A percentile compares a stretch with the other conserved stretches of the same genome.
Conservation (phyloP, 2,329 filamentous ascomycete genomes). For the Clonostachys chloroleuca region DNA sequence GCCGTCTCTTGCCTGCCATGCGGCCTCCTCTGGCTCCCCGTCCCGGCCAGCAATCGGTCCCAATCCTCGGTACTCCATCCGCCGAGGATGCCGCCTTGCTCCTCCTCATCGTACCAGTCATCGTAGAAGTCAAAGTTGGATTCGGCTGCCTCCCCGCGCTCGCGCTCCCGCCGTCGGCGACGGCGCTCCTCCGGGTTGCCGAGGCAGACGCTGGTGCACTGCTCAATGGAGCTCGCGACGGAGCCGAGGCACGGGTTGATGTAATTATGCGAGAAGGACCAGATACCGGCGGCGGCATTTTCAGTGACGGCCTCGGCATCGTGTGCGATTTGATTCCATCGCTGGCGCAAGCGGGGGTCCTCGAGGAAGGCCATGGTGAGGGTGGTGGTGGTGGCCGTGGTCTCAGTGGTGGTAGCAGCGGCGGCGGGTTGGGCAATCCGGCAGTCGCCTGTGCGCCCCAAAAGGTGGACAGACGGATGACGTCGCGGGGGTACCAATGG, state of each 20-base stretch:
- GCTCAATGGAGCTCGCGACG: conserved; percentile 62
- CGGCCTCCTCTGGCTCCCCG: conserved; percentile 40
- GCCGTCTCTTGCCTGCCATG: conserved; percentile 24
- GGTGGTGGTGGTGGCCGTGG: background rate
- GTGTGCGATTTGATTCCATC: conserved; percentile 87
- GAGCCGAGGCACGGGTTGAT: conserved; percentile 74
- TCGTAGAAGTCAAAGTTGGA: conserved; percentile 96
- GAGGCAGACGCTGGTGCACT: conserved; percentile 67
- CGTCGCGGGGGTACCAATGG: no score
- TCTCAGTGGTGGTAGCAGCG: no score
- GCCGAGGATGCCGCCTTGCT: conserved; percentile 51
- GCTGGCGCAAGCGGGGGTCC: conserved; percentile 87
- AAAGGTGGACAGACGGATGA: no score
- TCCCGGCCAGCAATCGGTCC: conserved; percentile 74
- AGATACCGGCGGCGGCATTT: conserved; percentile 85
- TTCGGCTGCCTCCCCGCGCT: conserved; percentile 57
- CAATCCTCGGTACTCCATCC: conserved; percentile 80
- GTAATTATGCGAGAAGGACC: conserved; percentile 83
- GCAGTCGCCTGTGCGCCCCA: no score
- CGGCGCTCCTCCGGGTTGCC: conserved; percentile 71
- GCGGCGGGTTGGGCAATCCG: no score
- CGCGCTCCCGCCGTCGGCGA: conserved; percentile 62
- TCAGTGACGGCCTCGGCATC: conserved; percentile 89
- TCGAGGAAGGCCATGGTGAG: conserved; percentile 56
- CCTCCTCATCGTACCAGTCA: conserved; percentile 75